phyloP scores from a whole-genome alignment of 306 rosid genomes.

The Castanea mollissima region DNA sequence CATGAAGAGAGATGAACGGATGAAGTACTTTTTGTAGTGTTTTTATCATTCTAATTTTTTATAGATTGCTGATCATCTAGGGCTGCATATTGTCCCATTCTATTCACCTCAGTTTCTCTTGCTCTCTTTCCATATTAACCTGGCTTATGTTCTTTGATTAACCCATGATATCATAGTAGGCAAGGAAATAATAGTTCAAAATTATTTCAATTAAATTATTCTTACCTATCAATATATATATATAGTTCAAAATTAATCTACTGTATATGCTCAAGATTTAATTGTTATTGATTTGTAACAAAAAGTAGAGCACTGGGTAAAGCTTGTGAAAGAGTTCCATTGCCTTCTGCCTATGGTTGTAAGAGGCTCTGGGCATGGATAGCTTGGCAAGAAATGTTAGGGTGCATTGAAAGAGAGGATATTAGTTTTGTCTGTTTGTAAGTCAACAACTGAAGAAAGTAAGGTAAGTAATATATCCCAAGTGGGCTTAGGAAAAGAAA shows the following conservation, averaged over 20 bases:
- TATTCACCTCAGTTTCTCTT: constrained; percentile 1
- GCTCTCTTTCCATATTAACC: constrained; percentile 17
- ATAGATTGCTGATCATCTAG: constrained; percentile 36
- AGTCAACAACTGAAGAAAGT: too few relatives aligned
- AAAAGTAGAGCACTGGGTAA: not conserved
- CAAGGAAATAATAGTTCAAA: constrained; percentile 21
- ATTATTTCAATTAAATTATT: not conserved
- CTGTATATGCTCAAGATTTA: constrained; percentile 28
- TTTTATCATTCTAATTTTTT: constrained; percentile 33
- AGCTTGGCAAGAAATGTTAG: not conserved
- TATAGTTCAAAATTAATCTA: constrained; percentile 25
- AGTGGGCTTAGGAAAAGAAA: too few relatives aligned
- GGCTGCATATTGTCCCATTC: constrained; percentile 20
- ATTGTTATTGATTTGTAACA: not conserved
- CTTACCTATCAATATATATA: too few relatives aligned
- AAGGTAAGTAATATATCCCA: too few relatives aligned
- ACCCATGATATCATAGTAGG: constrained; percentile 16
- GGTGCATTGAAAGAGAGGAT: not conserved
- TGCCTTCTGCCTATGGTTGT: not conserved
- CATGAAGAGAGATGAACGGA: constrained; percentile 94
- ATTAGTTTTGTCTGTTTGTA: not conserved
- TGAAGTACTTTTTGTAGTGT: constrained; percentile 87
- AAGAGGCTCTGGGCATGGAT: not conserved
- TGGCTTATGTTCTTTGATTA: constrained; percentile 33
- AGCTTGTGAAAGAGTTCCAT: not conserved